A percentile compares a stretch with the other conserved stretches of the same genome.
Conservation (phyloP, 495 filamentous ascomycete genomes). For the Letharia lupina region DNA sequence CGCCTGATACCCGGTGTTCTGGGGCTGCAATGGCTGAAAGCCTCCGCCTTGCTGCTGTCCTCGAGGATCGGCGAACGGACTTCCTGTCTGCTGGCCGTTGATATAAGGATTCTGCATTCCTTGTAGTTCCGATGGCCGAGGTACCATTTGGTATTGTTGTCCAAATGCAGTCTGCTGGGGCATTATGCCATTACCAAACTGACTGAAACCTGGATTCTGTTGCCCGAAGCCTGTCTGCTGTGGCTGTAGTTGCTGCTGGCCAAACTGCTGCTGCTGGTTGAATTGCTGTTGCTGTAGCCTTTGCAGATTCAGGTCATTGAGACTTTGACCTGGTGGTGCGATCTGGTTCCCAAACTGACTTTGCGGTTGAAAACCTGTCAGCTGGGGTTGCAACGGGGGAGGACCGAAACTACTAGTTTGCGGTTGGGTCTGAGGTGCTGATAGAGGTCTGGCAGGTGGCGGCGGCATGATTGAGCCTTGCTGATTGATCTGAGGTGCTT, state of each 20-base stretch:
- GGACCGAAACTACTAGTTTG: constrained; percentile 65
- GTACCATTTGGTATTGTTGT: constrained; percentile 30
- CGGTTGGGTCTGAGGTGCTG: constrained; percentile 73
- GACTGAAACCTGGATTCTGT: constrained; percentile 31
- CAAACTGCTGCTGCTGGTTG: constrained; percentile 20
- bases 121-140: constrained; percentile 42
- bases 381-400: constrained; percentile 72
- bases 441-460: constrained; percentile 74
- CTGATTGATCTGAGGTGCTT: constrained; percentile 54
- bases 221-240: constrained; percentile 41
- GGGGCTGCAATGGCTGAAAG: constrained; percentile 53
- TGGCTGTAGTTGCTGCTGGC: constrained; percentile 41
- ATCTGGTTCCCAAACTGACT: constrained; percentile 36
- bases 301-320: constrained; percentile 62
- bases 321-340: constrained; percentile 65
- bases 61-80: constrained; percentile 50
- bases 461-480: constrained; percentile 67
- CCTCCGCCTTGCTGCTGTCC: constrained; percentile 35
- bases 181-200: constrained; percentile 23
- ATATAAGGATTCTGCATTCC: constrained; percentile 38
- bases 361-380: constrained; percentile 59
- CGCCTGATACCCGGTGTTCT: constrained; percentile 58
- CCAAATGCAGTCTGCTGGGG: constrained; percentile 45
- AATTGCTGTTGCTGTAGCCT: constrained; percentile 41
- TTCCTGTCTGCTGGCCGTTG: constrained; percentile 38